Evolutionary conservation across 192 early-diverging fungal genomes (phyloP).

Genomic region (Podila clonocystis): DNA sequence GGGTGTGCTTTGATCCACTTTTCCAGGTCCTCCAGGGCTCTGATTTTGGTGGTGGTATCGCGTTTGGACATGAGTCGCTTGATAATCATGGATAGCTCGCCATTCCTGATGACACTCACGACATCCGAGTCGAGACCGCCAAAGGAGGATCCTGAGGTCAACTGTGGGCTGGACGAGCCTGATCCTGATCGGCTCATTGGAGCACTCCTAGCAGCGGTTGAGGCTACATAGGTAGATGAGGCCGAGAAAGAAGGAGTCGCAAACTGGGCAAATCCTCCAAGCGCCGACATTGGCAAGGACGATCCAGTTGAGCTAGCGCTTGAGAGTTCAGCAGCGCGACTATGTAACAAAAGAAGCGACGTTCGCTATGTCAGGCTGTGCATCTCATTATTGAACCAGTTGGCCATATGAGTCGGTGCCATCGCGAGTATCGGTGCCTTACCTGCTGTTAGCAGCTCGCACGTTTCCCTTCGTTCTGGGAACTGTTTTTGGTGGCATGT

Average conservation of each 20-base stretch:
- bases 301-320: constrained; percentile 41
- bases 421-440: constrained; percentile 11
- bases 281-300: constrained; percentile 59
- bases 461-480: constrained; percentile 86
- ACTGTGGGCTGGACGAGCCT: constrained; percentile 4
- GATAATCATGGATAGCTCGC: constrained; percentile 76
- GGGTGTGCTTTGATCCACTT: constrained; percentile 64
- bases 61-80: constrained; percentile 86
- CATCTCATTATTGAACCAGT: constrained; percentile 24
- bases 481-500: constrained; percentile 64
- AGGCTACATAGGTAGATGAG: constrained; percentile 39
- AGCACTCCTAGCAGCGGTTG: constrained; percentile 41
- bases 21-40: constrained; percentile 86
- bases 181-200: constrained; percentile 26
- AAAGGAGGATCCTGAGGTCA: constrained; percentile 17
- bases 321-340: constrained; percentile 72
- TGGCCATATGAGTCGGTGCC: background rate
- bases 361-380: constrained; percentile 27
- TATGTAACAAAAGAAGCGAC: constrained; percentile 21
- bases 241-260: constrained; percentile 51
- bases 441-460: constrained; percentile 90
- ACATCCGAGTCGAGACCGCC: constrained; percentile 53
- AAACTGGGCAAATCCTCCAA: constrained; percentile 77
- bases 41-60: constrained; percentile 87
- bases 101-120: constrained; percentile 56